A percentile compares a stretch with the other conserved stretches of the same genome.
Conservation (phyloP, 2,329 filamentous ascomycete species). For the Paraphaeosphaeria minitans region DNA sequence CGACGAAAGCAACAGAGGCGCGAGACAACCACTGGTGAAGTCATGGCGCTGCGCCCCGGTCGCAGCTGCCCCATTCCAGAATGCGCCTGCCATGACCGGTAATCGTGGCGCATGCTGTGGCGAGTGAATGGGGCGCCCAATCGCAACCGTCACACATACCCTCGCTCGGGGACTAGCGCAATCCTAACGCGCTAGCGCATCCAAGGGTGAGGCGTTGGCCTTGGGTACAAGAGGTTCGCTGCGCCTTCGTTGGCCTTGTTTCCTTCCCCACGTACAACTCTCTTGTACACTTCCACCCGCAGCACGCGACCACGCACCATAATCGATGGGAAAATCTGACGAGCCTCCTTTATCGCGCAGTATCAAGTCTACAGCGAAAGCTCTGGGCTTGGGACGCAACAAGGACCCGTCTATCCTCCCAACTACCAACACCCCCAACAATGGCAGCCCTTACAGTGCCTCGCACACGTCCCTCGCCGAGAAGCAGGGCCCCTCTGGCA, state of each 20-base stretch:
- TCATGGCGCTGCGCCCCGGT: neutral
- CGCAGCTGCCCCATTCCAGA: neutral
- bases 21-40: neutral
- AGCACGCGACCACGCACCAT: constrained; percentile 23
- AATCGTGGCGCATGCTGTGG: constrained; percentile 4
- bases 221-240: constrained; percentile 10
- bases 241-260: constrained; percentile 7
- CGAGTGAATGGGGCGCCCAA: constrained; percentile 3
- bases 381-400: constrained; percentile 50
- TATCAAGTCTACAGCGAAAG: constrained; percentile 56
- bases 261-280: constrained; percentile 12
- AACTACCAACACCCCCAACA: constrained; percentile 28
- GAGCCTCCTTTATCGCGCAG: constrained; percentile 57
- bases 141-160: neutral
- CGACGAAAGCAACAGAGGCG: neutral
- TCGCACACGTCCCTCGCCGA: constrained; percentile 27
- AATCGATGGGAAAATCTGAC: constrained; percentile 63
- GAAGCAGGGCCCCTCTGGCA: constrained; percentile 25
- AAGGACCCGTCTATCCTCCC: constrained; percentile 40
- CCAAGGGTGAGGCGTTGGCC: neutral
- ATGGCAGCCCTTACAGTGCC: constrained; percentile 21
- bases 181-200: neutral
- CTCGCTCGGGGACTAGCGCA: neutral
- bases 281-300: constrained; percentile 9
- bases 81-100: neutral